Conservation (phyloP, 192 early-diverging fungal genomes). For the Entophlyctis luteolus region DNA sequence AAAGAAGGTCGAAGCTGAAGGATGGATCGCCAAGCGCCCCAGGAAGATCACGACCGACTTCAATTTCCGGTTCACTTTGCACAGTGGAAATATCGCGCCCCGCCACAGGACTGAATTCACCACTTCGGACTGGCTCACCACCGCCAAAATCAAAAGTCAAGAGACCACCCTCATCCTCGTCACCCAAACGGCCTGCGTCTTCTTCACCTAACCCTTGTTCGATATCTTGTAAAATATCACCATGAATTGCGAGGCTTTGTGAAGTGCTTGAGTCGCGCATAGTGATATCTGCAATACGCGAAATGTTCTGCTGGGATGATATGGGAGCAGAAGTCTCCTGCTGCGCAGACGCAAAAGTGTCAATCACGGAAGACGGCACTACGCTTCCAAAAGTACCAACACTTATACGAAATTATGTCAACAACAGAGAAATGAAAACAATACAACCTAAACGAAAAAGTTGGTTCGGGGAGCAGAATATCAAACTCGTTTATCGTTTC, state of each 20-base stretch:
- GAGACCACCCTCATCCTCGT: conserved; percentile 31
- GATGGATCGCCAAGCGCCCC: background rate
- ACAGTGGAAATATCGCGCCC: background rate
- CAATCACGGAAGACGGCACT: too few relatives aligned
- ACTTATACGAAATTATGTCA: too few relatives aligned
- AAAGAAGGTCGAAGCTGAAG: background rate
- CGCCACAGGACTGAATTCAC: background rate
- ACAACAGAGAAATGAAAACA: too few relatives aligned
- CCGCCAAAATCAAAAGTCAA: conserved; percentile 33
- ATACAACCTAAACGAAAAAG: conserved; percentile 41
- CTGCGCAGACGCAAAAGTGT: background rate
- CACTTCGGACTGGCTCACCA: background rate
- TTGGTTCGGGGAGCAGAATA: conserved; percentile 75
- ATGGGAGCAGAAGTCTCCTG: conserved; percentile 10
- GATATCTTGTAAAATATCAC: background rate
- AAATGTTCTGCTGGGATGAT: conserved; percentile 40
- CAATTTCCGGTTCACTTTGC: conserved; percentile 44
- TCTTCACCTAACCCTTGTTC: conserved; percentile 16
- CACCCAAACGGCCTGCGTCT: conserved; percentile 23
- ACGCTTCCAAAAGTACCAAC: too few relatives aligned
- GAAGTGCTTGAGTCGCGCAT: conserved; percentile 31
- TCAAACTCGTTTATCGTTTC: conserved; percentile 89
- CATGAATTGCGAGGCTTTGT: background rate
- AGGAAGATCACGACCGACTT: conserved; percentile 52
- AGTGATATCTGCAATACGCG: conserved; percentile 70